phyloP scores from a whole-genome alignment of 176 grass and related monocot genomes.

The Triticum urartu region DNA sequence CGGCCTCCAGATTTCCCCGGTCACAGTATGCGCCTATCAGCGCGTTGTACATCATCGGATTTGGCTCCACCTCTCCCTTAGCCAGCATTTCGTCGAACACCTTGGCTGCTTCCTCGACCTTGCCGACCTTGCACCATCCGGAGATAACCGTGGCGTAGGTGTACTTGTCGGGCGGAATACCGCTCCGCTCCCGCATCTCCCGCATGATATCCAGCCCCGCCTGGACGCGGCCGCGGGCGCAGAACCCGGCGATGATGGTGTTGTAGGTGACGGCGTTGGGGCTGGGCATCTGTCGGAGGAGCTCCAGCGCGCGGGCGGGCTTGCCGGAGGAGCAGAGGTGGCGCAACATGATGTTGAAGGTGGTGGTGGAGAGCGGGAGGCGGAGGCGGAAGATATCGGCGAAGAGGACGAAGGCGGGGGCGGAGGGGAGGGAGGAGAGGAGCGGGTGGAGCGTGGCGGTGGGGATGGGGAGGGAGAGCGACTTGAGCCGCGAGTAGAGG shows the following conservation, averaged over 20 bases:
- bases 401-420: conserved; percentile 52
- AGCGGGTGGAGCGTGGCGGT: conserved; percentile 32
- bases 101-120: conserved; percentile 38
- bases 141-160: conserved; percentile 48
- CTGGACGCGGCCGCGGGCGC: conserved; percentile 34
- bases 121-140: conserved; percentile 37
- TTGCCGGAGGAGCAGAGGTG: conserved; percentile 55
- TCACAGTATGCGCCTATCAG: conserved; percentile 45
- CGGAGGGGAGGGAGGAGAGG: conserved; percentile 37
- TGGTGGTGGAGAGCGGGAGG: conserved; percentile 34
- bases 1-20: conserved; percentile 5
- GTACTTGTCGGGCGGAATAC: conserved; percentile 35
- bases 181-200: conserved; percentile 35
- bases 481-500: conserved; percentile 30
- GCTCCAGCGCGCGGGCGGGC: conserved; percentile 30
- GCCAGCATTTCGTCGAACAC: conserved; percentile 54
- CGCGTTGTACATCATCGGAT: conserved; percentile 45
- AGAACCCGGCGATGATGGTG: conserved; percentile 51
- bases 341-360: conserved; percentile 60
- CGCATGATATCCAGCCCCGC: conserved; percentile 29
- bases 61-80: conserved; percentile 16
- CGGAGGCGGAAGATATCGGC: conserved; percentile 57
- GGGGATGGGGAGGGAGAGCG: conserved; percentile 17
- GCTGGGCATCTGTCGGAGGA: conserved; percentile 45
- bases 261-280: conserved; percentile 54